These are phyloP conservation scores for Nemania sp. DNA, from an alignment of 2,329 filamentous ascomycete species.

Conservation along the genomic window DNA sequence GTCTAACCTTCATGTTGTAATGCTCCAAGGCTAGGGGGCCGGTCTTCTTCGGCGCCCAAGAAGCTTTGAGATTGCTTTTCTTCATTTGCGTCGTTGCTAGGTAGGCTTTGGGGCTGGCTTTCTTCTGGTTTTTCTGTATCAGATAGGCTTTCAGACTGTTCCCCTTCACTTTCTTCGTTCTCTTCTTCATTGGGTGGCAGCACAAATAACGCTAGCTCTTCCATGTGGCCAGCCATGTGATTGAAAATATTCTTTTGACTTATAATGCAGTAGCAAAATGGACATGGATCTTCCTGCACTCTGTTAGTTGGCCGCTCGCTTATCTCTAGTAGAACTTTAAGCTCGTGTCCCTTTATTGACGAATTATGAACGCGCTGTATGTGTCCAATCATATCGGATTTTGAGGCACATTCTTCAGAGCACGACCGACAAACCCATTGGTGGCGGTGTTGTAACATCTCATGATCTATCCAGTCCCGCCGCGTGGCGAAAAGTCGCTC, in stretches of 20 bases:
- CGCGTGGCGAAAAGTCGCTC: conserved; percentile 7
- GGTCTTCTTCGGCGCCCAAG: no score
- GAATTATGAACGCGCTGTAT: not conserved
- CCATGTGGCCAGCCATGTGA: conserved; percentile 14
- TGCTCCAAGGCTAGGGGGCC: no score
- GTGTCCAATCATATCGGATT: not conserved
- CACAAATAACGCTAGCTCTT: conserved; percentile 10
- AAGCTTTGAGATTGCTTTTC: no score
- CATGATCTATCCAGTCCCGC: conserved; percentile 17
- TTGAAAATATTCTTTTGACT: not conserved
- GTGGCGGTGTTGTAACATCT: conserved; percentile 15
- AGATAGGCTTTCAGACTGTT: no score
- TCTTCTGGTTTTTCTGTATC: no score
- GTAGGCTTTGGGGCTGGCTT: no score
- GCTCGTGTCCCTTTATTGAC: not conserved
- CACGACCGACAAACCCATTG: conserved; percentile 9
- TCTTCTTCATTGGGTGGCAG: not conserved
- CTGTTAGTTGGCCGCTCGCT: conserved; percentile 12
- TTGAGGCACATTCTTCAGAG: not conserved
- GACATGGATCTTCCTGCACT: not conserved
- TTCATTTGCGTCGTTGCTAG: no score
- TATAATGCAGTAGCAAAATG: not conserved
- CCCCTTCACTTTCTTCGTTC: not conserved
- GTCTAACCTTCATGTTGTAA: no score
- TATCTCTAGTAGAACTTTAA: conserved; percentile 1